Conservation (phyloP, 768 basidiomycete genomes). For the Suillus placidus region DNA sequence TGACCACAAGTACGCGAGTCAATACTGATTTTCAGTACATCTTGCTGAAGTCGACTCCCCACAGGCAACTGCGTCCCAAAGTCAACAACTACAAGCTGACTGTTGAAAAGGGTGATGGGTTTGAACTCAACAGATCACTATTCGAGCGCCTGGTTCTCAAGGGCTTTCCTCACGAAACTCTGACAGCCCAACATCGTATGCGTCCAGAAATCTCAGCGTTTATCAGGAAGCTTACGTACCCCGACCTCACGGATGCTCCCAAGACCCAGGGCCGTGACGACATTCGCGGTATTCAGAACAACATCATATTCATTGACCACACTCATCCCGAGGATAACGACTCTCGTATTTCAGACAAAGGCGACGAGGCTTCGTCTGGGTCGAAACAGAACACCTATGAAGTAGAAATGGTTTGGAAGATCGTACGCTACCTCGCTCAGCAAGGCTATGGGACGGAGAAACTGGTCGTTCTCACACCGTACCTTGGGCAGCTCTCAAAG, state of each 20-base stretch:
- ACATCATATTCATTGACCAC: conserved; percentile 66
- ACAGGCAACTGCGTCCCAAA: conserved; percentile 72
- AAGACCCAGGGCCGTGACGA: conserved; percentile 51
- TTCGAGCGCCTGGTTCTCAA: conserved; percentile 69
- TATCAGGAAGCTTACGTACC: conserved; percentile 65
- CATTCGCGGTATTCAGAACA: conserved; percentile 56
- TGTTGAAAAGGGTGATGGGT: conserved; percentile 69
- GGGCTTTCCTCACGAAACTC: conserved; percentile 61
- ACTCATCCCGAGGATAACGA: conserved; percentile 54
- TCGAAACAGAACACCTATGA: conserved; percentile 68
- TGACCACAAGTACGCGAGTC: conserved; percentile 66
- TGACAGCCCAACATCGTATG: conserved; percentile 70
- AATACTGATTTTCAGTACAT: not conserved
- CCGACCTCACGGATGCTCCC: conserved; percentile 58
- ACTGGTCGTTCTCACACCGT: conserved; percentile 69
- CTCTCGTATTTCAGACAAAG: conserved; percentile 42
- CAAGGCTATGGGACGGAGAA: conserved; percentile 67
- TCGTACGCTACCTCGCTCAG: conserved; percentile 64
- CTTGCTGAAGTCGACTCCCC: not conserved
- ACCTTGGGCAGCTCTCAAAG: conserved; percentile 63
- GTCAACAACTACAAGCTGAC: conserved; percentile 67
- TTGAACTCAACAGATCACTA: conserved; percentile 64
- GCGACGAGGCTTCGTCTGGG: conserved; percentile 48
- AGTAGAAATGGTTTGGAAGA: conserved; percentile 65
- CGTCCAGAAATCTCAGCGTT: conserved; percentile 70